Base-by-base conservation (phyloP, 2,329 filamentous ascomycete species). In the Fusarium staphyleae region DNA sequence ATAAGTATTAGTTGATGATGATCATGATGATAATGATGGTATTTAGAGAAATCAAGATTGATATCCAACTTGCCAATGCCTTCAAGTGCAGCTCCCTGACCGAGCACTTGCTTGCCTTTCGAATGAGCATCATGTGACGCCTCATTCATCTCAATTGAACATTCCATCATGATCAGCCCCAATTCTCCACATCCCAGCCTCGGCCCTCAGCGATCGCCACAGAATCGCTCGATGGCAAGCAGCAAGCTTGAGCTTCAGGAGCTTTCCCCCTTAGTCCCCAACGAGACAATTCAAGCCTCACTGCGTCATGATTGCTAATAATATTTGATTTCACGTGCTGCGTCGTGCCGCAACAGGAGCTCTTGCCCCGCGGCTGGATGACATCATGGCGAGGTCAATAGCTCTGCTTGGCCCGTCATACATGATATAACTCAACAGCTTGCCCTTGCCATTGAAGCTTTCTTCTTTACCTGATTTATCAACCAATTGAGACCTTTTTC, bases 271-370 rank as follows among this genome's bases (percentile, higher is more conserved):
- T 52, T 13, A 30, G 4, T 5, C 28, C 28, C 13, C 9, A 24
- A 24, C 22, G 9, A 8, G 22, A 8, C 22, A 5, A 36, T 36
- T 12, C 52, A 55, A 55, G 55, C 48, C 58, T 50, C 52, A 19
- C 52, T 60, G 62, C 64, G 66, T 68, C 66, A 68, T 68, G 60
- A 63, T 59, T 65, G 58, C 55, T 49, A 37, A n/a, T n/a, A 52
- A 58, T 60, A 9, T 33, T 33, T 28, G 52, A 34, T 52, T 56
- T 55, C 64, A 65, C 66, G 57, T 62, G 59, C 36, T 39, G 49
- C 33, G 57, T 56, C 49, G 56, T 52, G 37, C 55, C 53, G 58
- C 55, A 48, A 47, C 51, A 63, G 44, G 41, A 65, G 55, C 44
- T 59, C 48, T 26, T 57, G 54, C 53, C 65, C 61, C 58, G 43